A percentile compares a stretch with the other conserved stretches of the same genome.
Conservation (phyloP, 148 eudicot genomes). For the Heliamphora exappendiculata region DNA sequence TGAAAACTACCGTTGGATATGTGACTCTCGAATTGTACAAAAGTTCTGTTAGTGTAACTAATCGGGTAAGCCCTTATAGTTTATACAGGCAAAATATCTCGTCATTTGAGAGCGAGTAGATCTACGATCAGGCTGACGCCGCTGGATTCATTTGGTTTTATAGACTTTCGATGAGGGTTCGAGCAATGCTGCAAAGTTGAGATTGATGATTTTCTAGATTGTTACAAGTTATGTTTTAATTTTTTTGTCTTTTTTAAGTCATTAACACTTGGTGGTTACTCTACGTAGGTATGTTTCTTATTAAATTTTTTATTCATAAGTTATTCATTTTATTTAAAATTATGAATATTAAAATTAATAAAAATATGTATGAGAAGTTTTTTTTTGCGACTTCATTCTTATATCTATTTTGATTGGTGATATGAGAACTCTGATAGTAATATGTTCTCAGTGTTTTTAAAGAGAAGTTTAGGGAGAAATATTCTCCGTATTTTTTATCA, state of each 20-base stretch:
- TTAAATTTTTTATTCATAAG: too few species aligned
- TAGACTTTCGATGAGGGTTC: conserved; percentile 66
- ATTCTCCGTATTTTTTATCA: too few species aligned
- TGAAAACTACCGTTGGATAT: conserved; percentile 74
- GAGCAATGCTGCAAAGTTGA: conserved; percentile 71
- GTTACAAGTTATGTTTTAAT: background rate
- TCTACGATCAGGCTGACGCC: conserved; percentile 86
- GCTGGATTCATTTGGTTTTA: conserved; percentile 78
- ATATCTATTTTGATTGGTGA: too few species aligned
- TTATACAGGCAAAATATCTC: conserved; percentile 82
- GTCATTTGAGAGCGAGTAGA: conserved; percentile 71
- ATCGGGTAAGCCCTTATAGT: conserved; percentile 64
- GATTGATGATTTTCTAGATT: background rate
- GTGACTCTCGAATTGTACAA: conserved; percentile 78
- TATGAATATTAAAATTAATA: too few species aligned
- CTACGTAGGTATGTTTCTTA: too few species aligned
- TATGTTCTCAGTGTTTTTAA: too few species aligned
- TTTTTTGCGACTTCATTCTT: too few species aligned
- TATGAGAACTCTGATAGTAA: too few species aligned
- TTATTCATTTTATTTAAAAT: too few species aligned
- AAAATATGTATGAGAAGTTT: too few species aligned
- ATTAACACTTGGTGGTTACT: background rate
- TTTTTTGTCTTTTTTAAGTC: too few species aligned
- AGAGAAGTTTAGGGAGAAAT: too few species aligned
- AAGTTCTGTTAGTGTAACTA: conserved; percentile 56